Evolutionary conservation across 768 basidiomycete species (phyloP), one percentile per base, ranked within the genome.

Genomic region (Pisolithus sp.): DNA sequence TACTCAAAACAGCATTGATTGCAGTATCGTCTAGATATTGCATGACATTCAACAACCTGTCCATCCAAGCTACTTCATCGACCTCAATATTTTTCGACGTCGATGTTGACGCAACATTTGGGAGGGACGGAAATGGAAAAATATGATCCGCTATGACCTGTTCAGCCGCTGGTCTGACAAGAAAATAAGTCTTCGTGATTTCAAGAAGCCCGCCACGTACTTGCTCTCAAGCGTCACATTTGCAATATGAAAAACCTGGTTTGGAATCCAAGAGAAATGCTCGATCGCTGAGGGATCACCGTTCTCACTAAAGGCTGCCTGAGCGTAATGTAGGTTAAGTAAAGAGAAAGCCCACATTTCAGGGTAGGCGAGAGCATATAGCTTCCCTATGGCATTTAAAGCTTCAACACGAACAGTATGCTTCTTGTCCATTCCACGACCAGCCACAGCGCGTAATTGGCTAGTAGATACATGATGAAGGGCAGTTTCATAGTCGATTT

Each of bases 251-350:
- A 94, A 71, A 28, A 98, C 72, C 38, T 76, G 72, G 24, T 85
- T 76, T 0, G 96, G 93, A 54, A 99, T 97, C 96, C 96, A 99
- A 0, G 81, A 82, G 61, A 98, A 97, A 43, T 94, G 89, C 15
- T 72, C 60, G 28, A 85, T 76, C 2, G 92, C 92, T 1, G 79
- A 72, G 2, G 76, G 68, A 49, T 93, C 89, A 38, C 83, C 81
- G 53, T 83, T 84, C 64, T 95, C 93, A 56, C 95, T 98, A 46
- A 4, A 24, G 34, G 20, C 18, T 9, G 17, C 4, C 34, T 60
- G 18, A 58, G 53, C 18, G 47, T 20, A 40, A n/a, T 31, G 50
- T 7, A 4, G 12, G n/a, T 10, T 20, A 18, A n/a, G 30, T 46
- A 24, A 24, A 15, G 42, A 44, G 44, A 46, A 13, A 31, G 48